Evolutionary conservation across 495 filamentous ascomycete species (phyloP), one percentile per base, ranked within the genome.

Genomic region (Patellaria atrata): DNA sequence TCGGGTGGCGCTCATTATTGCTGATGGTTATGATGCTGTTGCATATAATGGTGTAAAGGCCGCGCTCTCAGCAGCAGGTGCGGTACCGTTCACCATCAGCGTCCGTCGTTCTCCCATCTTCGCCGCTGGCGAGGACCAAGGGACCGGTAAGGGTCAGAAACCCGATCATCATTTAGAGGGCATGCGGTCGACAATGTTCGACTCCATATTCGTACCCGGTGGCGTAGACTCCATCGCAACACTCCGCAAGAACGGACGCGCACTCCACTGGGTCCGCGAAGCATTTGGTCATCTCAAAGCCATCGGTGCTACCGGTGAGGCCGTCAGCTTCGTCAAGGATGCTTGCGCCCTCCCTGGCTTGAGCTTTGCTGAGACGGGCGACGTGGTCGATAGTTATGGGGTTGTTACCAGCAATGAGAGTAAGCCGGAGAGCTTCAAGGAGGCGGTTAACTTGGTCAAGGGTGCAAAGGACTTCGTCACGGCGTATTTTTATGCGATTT

Each of bases 111-210:
- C 58, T 50, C 58, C 69, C 20, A 65, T 89, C 35, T 71, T 60
- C 15, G 62, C 80, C 8, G 67, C 63, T 0, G 68, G 64, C 16
- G 65, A 65, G 43, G 52, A 54, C 14, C 58, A 57, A 32, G 41
- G 34, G 7, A 38, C 47, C 6, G 58, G 62, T 41, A 60, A 68
- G 29, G 75, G 70, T 11, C 60, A 81, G 0, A 57, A 65, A 19
- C 73, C 86, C 0, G 79, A 89, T 42, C 82, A 92, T 48, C 78
- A 86, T 48, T 70, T 89, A 39, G 73, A 82, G 33, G 82, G 78
- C 3, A 72, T 78, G 72, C 76, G 83, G 23, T 82, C 75, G 3
- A 92, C 82, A 3, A 70, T 92, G 59, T 87, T 92, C 44, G 86
- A 93, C 50, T 74, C 82, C 1, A 51, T 83, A 19, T 86, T 84